These are phyloP conservation scores for Lactarius sp. DNA, from an alignment of 768 basidiomycete species.

Conservation along the genomic window DNA sequence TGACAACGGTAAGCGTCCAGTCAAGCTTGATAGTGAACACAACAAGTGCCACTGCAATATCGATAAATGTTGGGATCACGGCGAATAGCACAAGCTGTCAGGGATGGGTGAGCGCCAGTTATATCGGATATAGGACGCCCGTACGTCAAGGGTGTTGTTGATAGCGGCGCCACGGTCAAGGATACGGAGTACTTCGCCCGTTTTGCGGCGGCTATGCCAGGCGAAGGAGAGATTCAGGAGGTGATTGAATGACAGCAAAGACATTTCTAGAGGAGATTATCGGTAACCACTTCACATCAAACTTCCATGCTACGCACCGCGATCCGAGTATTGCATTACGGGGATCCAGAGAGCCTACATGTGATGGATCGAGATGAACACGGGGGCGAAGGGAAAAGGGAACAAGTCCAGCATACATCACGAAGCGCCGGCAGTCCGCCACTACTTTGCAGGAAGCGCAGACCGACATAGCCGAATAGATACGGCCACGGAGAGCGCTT, in stretches of 20 bases:
- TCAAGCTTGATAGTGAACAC: slow-evolving; percentile 61
- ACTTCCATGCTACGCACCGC: slow-evolving; percentile 38
- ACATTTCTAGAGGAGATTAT: slow-evolving; percentile 58
- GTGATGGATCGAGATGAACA: neutral
- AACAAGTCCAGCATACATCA: slow-evolving; percentile 29
- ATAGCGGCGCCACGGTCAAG: slow-evolving; percentile 82
- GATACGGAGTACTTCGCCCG: slow-evolving; percentile 80
- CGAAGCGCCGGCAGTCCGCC: slow-evolving; percentile 71
- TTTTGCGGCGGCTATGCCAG: slow-evolving; percentile 78
- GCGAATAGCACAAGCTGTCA: slow-evolving; percentile 74
- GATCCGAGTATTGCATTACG: slow-evolving; percentile 85
- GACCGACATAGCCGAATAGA: slow-evolving; percentile 58
- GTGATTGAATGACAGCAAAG: slow-evolving; percentile 79
- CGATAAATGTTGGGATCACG: slow-evolving; percentile 76
- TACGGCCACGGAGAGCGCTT: slow-evolving; percentile 59
- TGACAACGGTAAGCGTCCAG: slow-evolving; percentile 60
- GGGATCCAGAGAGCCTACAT: slow-evolving; percentile 71
- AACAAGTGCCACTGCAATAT: slow-evolving; percentile 65
- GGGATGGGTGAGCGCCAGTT: slow-evolving; percentile 10
- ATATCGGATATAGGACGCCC: neutral
- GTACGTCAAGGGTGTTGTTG: slow-evolving; percentile 71
- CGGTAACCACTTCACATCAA: slow-evolving; percentile 1
- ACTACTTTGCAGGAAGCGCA: slow-evolving; percentile 71
- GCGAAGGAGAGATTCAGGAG: slow-evolving; percentile 80
- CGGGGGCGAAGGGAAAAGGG: neutral